phyloP scores from a whole-genome alignment of 305 asterid genomes.

The Fraxinus nigra region DNA sequence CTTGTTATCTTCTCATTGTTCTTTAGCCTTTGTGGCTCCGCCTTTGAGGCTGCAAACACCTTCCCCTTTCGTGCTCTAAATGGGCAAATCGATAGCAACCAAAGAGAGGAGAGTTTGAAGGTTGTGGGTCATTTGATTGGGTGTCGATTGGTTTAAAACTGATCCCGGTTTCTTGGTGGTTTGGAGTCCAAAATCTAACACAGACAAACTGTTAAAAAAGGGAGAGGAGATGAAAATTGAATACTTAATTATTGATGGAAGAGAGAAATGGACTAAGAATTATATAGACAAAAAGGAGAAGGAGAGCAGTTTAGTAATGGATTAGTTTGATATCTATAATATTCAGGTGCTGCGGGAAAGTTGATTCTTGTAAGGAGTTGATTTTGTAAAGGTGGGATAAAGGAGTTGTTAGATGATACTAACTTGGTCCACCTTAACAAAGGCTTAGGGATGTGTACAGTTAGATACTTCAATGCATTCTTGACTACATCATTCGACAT shows the following conservation, averaged over 20 bases:
- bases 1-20: too few species aligned
- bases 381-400: slow-evolving; percentile 3
- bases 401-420: slow-evolving; percentile 22
- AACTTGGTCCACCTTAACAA: slow-evolving; percentile 34
- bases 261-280: neutral
- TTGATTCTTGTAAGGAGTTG: neutral
- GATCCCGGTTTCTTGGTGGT: too few species aligned
- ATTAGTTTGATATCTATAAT: slow-evolving; percentile 13
- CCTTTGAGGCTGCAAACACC: too few species aligned
- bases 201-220: neutral
- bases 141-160: too few species aligned
- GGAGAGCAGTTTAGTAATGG: slow-evolving; percentile 23
- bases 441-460: neutral
- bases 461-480: neutral
- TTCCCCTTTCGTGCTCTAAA: too few species aligned
- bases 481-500: neutral
- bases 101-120: too few species aligned
- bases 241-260: slow-evolving; percentile 14
- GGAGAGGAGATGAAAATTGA: neutral
- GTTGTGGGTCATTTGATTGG: too few species aligned
- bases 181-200: too few species aligned
- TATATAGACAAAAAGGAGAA: slow-evolving; percentile 8
- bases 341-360: slow-evolving; percentile 3
- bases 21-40: too few species aligned
- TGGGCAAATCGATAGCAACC: too few species aligned